A percentile compares a stretch with the other conserved stretches of the same genome.
These are phyloP conservation scores for Cyberlindnera veronae DNA, from an alignment of 805 yeast genomes.

Conservation along the genomic window DNA sequence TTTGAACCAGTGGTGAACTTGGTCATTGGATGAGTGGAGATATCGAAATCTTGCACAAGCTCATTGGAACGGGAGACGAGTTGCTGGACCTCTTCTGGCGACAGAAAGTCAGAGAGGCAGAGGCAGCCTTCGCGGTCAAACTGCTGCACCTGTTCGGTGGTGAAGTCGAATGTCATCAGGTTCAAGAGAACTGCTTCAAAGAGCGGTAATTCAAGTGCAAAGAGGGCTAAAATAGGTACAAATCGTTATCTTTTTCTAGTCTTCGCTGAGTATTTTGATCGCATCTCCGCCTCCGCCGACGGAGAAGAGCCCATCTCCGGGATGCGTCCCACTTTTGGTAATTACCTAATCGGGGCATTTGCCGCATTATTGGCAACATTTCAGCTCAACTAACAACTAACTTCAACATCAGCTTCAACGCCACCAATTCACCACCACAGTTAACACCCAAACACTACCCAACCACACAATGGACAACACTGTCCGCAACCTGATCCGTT, in stretches of 20 bases:
- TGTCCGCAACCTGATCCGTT: constrained; percentile 52
- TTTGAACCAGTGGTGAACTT: constrained; percentile 57
- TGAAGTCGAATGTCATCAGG: constrained; percentile 8
- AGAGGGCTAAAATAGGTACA: no score
- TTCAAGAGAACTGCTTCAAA: neutral
- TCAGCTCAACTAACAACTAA: neutral
- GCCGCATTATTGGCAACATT: no score
- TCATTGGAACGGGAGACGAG: constrained; percentile 42
- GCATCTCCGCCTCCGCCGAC: no score
- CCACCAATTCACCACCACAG: neutral
- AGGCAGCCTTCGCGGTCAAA: constrained; percentile 60
- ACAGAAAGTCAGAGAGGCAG: constrained; percentile 53
- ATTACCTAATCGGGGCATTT: no score
- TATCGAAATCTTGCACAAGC: constrained; percentile 47
- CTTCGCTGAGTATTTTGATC: no score
- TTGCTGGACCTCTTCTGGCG: constrained; percentile 35
- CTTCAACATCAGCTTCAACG: neutral
- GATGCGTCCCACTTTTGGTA: no score
- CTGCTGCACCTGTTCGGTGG: constrained; percentile 41
- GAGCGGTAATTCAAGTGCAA: no score
- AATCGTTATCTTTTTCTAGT: no score
- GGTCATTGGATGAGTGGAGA: constrained; percentile 61
- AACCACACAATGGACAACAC: constrained; percentile 43
- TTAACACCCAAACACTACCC: neutral
- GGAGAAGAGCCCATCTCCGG: no score